Percentiles rank a stretch among this genome's conserved stretches.
Conservation (phyloP, 2,329 filamentous ascomycete species). For the Plectosphaerella cucumerina region DNA sequence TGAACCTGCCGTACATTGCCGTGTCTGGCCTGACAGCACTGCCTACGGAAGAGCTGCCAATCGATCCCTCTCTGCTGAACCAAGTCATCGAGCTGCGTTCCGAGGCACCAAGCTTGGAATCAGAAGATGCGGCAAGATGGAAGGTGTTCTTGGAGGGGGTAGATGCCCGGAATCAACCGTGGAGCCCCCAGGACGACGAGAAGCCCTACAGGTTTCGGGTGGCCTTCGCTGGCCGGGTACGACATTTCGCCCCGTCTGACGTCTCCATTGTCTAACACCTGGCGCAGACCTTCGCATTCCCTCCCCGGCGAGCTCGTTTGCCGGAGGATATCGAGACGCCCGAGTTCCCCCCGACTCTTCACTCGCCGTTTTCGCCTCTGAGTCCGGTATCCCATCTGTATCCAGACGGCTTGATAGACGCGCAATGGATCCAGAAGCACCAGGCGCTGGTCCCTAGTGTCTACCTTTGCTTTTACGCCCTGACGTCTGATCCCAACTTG, state of each 20-base stretch:
- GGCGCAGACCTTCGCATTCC: conserved; percentile 48
- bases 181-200: conserved; percentile 55
- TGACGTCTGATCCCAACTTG: conserved; percentile 68
- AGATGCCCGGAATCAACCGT: conserved; percentile 62
- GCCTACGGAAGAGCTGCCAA: conserved; percentile 33
- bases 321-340: conserved; percentile 46
- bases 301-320: conserved; percentile 52
- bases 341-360: conserved; percentile 54
- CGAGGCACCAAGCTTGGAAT: conserved; percentile 63
- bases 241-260: conserved; percentile 19
- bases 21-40: conserved; percentile 65
- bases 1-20: conserved; percentile 81
- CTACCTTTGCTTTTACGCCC: conserved; percentile 74
- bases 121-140: conserved; percentile 60
- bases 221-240: conserved; percentile 75
- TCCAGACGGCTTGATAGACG: conserved; percentile 82
- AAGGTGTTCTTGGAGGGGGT: conserved; percentile 61
- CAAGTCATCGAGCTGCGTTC: conserved; percentile 62
- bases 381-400: conserved; percentile 80
- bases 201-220: conserved; percentile 62
- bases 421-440: conserved; percentile 84
- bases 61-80: conserved; percentile 50
- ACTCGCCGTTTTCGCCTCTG: conserved; percentile 88
- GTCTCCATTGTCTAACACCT: conserved; percentile 18
- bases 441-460: conserved; percentile 78